Evolutionary conservation across 2,329 filamentous ascomycete species (phyloP).

Genomic region (Metarhizium sp.): DNA sequence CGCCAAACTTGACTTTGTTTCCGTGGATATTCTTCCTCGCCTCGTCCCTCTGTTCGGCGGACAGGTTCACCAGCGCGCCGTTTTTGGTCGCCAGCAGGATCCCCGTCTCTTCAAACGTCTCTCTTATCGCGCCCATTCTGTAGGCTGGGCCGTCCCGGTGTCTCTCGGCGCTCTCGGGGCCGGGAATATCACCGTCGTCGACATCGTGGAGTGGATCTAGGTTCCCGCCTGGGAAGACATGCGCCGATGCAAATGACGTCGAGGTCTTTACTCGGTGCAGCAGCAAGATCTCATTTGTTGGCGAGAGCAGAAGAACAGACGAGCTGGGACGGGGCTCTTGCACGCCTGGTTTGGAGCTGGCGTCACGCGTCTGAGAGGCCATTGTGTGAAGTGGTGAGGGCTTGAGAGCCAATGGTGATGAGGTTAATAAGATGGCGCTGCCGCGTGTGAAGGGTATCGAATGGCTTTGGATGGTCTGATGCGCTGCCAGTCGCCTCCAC

Average conservation of each 20-base stretch:
- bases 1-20: slow-evolving; percentile 53
- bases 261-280: slow-evolving; percentile 79
- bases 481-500: slow-evolving; percentile 3
- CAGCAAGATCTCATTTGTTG: slow-evolving; percentile 77
- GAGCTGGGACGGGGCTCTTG: slow-evolving; percentile 54
- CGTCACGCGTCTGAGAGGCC: slow-evolving; percentile 6
- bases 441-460: not conserved
- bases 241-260: slow-evolving; percentile 77
- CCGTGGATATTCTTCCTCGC: slow-evolving; percentile 62
- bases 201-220: slow-evolving; percentile 73
- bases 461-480: not conserved
- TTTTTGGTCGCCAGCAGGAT: slow-evolving; percentile 61
- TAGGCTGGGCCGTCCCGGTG: slow-evolving; percentile 69
- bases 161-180: slow-evolving; percentile 36
- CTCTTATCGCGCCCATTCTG: slow-evolving; percentile 73
- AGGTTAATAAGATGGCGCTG: not conserved
- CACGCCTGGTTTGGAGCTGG: slow-evolving; percentile 13
- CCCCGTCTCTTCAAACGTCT: slow-evolving; percentile 93
- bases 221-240: slow-evolving; percentile 92
- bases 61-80: slow-evolving; percentile 50
- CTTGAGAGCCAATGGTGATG: not conserved
- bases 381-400: not conserved
- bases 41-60: slow-evolving; percentile 48
- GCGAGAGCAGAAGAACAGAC: slow-evolving; percentile 78
- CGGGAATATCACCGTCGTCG: slow-evolving; percentile 55